A percentile compares a stretch with the other conserved stretches of the same genome.
Conservation (phyloP, 2,329 filamentous ascomycete genomes). For the Raffaelea albimanens region DNA sequence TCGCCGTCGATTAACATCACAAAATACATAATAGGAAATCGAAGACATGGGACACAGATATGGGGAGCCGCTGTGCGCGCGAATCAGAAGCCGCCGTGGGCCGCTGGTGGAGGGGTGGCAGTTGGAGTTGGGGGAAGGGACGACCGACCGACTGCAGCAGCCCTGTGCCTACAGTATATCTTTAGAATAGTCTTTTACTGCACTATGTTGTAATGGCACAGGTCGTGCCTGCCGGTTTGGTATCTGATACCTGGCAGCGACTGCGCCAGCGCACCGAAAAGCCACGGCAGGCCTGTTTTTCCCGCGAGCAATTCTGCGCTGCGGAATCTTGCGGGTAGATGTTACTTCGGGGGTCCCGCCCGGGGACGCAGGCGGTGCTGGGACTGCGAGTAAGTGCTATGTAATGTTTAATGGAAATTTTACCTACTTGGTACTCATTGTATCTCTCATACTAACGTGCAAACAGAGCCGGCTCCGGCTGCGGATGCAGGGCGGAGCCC, state of each 20-base stretch:
- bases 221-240: background rate
- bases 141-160: background rate
- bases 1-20: conserved; percentile 22
- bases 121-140: background rate
- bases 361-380: background rate
- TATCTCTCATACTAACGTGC: too few relatives aligned
- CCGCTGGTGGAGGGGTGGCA: too few relatives aligned
- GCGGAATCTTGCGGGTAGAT: conserved; percentile 6
- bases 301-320: conserved; percentile 7
- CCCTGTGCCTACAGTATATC: background rate
- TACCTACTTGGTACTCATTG: too few relatives aligned
- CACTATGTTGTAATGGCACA: too few relatives aligned
- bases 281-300: too few relatives aligned
- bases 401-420: too few relatives aligned
- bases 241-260: background rate
- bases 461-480: too few relatives aligned
- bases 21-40: conserved; percentile 27
- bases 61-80: background rate
- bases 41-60: background rate
- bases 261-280: too few relatives aligned
- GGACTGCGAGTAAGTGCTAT: background rate
- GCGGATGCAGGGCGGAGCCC: too few relatives aligned
- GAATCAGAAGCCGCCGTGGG: conserved; percentile 2
- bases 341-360: conserved; percentile 3
- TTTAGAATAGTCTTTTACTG: too few relatives aligned